A percentile compares a stretch with the other conserved stretches of the same genome.
Evolutionary conservation across 345 rosid genomes (phyloP).

Genomic region (Heritiera littoralis): DNA sequence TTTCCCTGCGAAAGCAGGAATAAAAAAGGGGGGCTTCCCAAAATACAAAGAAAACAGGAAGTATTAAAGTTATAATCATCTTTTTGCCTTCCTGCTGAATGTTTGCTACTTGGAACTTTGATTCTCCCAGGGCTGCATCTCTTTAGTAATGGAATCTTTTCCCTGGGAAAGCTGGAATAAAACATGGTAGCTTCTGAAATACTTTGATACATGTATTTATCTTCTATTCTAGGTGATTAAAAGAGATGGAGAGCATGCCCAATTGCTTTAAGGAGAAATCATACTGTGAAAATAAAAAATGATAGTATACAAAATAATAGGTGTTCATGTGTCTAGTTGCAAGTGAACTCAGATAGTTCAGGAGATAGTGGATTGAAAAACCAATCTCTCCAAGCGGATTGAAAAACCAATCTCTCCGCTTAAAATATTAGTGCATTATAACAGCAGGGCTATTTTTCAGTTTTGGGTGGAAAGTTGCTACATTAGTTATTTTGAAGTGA

Average conservation of each 20-base stretch:
- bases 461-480: not conserved
- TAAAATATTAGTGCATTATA: not conserved
- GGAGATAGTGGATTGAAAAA: not conserved
- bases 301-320: not conserved
- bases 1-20: not conserved
- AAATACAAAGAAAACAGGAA: not conserved
- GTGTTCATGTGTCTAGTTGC: not conserved
- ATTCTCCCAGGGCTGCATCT: not conserved
- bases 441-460: not conserved
- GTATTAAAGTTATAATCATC: not conserved
- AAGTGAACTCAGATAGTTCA: not conserved
- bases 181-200: not conserved
- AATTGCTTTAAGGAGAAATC: not conserved
- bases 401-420: not conserved
- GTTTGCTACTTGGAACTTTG: not conserved
- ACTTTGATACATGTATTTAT: not conserved
- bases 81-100: not conserved
- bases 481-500: not conserved
- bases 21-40: not conserved
- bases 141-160: not conserved
- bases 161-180: not conserved
- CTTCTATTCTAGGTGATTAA: not conserved
- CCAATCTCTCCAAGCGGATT: not conserved
- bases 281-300: not conserved
- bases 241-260: not conserved